Evolutionary conservation across 108 stramenopile genomes (phyloP), one percentile per base, ranked within the genome.

Genomic region (Nitzschia putrida): DNA sequence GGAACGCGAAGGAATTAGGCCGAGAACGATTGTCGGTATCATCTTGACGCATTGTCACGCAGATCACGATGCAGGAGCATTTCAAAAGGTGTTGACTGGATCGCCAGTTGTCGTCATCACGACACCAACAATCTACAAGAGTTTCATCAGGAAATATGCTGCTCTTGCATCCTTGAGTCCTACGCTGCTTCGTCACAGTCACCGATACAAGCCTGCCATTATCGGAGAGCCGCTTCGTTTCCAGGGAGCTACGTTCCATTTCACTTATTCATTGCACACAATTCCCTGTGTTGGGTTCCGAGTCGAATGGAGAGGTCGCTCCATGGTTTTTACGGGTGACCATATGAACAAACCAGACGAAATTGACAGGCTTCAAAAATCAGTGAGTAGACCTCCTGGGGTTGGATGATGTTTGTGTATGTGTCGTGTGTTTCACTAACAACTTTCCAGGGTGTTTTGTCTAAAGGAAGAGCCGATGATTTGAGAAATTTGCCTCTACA

Each of bases 61-160:
- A 10, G 96, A 97, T 74, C 96, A 97, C 53, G 96, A 97, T 74
- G 96, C 96, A 34, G 96, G 96, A 37, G 88, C 94, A 8, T 97
- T 97, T 73, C 96, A 97, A 63, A 97, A 95, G 69, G 89, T 97
- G 10, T 60, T 97, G 50, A 90, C 88, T 12, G 96, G 93, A 34
- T 89, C 90, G 4, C 86, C 86, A 24, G 89, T 95, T 51, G 91
- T 87, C 18, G 83, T 97, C 24, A 93, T 94, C 26, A 95, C 96
- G 22, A 97, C 96, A 3, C 87, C 88, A 26, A 97, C 96, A 21
- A 97, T 97, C 56, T 95, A 94, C 80, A 92, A 92, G 68, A 90
- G 88, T 71, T 97, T 97, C 77, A 95, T 97, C 39, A 88, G 95
- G 57, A 97, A 97, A 69, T 97, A 97, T 75, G 81, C 95, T 12